Base-by-base conservation (phyloP, 352 stramenopile genomes). In the Albugo candida region DNA sequence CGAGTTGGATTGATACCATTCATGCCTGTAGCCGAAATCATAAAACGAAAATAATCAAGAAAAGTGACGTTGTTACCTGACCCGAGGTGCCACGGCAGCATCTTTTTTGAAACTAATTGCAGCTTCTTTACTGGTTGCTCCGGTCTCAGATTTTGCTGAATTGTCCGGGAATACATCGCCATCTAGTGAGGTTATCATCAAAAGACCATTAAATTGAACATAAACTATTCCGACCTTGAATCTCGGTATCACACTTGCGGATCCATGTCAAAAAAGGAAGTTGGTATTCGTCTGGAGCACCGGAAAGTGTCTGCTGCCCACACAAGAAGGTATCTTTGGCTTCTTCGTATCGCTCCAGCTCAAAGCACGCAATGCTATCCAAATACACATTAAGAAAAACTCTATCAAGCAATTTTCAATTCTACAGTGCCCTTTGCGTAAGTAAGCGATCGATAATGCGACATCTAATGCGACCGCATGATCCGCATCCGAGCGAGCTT, bases 1-100 rank as follows among this genome's bases (percentile, higher is more conserved):
- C 5, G 72, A 74, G 0, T 16, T 42, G 13, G 77, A 89, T 56
- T 93, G 81, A 55, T 92, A 92, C 79, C 79, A 93, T 4, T 93
- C 79, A 62, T 92, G 64, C 5, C 75, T 83, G 24, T 8, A 31
- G 8, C 8, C 24, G 8, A 8, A 31, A 31, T 8, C 24, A 8
- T 31, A 31, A 10, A 31, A 31, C 24, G 24, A 8, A 31, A 31
- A 31, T 8, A 31, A n/a, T n/a, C n/a, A n/a, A n/a, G n/a, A n/a
- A n/a, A n/a, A n/a, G n/a, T n/a, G n/a, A n/a, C n/a, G n/a, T n/a
- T n/a, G 8, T 31, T 31, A 31, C 24, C 24, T 31, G 24, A 31
- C 8, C 8, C 24, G 24, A 31, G 24, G 24, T 31, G 24, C 3
- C 24, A 31, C 24, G 3, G 8, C 3, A 31, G 24, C 8, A 31